Evolutionary conservation across 768 basidiomycete genomes (phyloP).

Genomic region (Strobilomyces confusus): DNA sequence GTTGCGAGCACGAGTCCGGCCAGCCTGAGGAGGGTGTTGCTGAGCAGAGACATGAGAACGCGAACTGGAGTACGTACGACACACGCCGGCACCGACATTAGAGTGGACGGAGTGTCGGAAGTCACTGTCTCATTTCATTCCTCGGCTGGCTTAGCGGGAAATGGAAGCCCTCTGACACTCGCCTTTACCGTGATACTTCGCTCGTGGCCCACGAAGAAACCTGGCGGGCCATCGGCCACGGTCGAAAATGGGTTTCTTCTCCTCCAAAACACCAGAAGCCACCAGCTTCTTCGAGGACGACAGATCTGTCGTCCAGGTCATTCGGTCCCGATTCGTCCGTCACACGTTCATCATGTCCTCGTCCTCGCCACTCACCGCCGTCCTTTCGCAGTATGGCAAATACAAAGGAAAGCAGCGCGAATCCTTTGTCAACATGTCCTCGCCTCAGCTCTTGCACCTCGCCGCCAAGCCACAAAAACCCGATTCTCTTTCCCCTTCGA

Average conservation of each 20-base stretch:
- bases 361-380: constrained; percentile 7
- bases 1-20: not conserved
- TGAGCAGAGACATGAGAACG: too few species aligned
- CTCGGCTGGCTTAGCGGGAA: constrained; percentile 5
- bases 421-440: constrained; percentile 29
- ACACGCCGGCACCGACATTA: constrained; percentile 12
- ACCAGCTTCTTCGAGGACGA: constrained; percentile 27
- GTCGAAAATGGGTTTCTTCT: constrained; percentile 32
- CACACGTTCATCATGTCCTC: constrained; percentile 16
- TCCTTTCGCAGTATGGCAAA: constrained; percentile 45
- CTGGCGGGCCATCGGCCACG: not conserved
- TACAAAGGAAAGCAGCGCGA: constrained; percentile 56
- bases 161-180: constrained; percentile 24
- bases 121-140: constrained; percentile 13
- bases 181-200: constrained; percentile 8
- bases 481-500: constrained; percentile 9
- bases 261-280: constrained; percentile 20
- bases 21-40: too few species aligned
- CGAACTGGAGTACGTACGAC: not conserved
- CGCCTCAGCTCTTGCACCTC: constrained; percentile 31
- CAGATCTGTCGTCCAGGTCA: constrained; percentile 51
- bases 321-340: constrained; percentile 60
- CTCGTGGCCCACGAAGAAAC: constrained; percentile 1
- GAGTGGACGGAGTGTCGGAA: constrained; percentile 23
- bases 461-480: constrained; percentile 20